Evolutionary conservation across 2,329 filamentous ascomycete species (phyloP).

Genomic region (Aulographum hederae): DNA sequence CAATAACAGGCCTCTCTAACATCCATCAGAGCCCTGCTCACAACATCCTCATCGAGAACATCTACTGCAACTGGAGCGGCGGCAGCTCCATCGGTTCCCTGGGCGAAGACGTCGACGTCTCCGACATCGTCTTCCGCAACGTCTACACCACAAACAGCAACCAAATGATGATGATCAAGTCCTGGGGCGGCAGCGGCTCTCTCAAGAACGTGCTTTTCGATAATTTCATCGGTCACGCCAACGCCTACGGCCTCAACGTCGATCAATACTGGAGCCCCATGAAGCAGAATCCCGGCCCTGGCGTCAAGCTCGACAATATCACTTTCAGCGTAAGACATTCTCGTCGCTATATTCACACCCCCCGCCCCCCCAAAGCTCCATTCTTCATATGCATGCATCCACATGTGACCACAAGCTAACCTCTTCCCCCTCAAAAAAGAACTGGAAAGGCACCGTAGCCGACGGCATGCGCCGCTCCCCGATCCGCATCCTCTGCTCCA

Average conservation of each 20-base stretch:
- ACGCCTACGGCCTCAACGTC: constrained; percentile 39
- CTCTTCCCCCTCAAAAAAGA: too few species aligned
- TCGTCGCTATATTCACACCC: constrained; percentile 1
- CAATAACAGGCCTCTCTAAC: background rate
- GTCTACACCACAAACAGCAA: constrained; percentile 41
- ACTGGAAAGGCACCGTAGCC: constrained; percentile 36
- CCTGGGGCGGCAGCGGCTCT: constrained; percentile 36
- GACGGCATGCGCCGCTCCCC: constrained; percentile 33
- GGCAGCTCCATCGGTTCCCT: constrained; percentile 40
- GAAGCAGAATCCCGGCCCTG: constrained; percentile 23
- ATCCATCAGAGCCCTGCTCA: constrained; percentile 23
- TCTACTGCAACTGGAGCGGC: constrained; percentile 45
- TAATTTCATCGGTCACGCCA: constrained; percentile 42
- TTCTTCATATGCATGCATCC: too few species aligned
- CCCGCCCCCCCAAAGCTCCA: too few species aligned
- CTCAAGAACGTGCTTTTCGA: constrained; percentile 32
- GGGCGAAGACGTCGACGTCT: constrained; percentile 28
- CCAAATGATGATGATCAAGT: constrained; percentile 47
- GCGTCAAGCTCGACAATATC: constrained; percentile 34
- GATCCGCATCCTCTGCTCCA: constrained; percentile 33
- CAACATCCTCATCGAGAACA: constrained; percentile 38
- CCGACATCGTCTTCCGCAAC: constrained; percentile 34
- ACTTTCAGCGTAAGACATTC: constrained; percentile 19
- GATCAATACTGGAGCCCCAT: constrained; percentile 34
- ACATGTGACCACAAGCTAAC: constrained; percentile 1